Evolutionary conservation across 2,329 filamentous ascomycete species (phyloP), one percentile per base, ranked within the genome.

Genomic region (Bipolaris oryzae): DNA sequence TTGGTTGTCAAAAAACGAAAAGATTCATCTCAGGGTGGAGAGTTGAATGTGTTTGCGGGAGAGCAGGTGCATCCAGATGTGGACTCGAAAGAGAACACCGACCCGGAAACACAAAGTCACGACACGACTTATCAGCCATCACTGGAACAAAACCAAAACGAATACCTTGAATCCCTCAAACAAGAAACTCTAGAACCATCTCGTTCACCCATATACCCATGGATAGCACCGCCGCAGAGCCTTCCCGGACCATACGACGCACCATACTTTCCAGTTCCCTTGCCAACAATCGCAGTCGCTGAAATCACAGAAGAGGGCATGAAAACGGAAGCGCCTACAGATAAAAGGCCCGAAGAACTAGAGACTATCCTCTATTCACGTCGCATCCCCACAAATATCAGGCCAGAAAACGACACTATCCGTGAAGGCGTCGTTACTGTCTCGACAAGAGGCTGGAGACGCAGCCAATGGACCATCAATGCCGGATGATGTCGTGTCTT

Each of bases 181-280:
- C 45, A 63, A 44, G 60, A 62, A 50, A 61, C 64, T 9, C 55
- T 57, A 9, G 53, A 62, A 41, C 59, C 68, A 6, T 51, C 55
- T 10, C 62, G 65, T 43, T 57, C 53, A 13, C 67, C 71, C 6
- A 61, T 72, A n/a, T 69, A 74, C 53, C 74, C 74, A 33, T 76
- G 74, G 74, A 66, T 58, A 16, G 56, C 61, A 21, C 69, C 71
- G 13, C 73, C 73, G 20, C 64, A 71, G 61, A 55, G 54, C 42
- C 58, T 76, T 11, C 74, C 74, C 44, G 73, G 73, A 21, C 74
- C 74, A 25, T 74, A 75, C 45, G 71, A 74, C 57, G 67, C 72
- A 28, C 69, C 67, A 15, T 69, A 74, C 43, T 76, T 71, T 50
- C 74, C 74, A 46, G 60, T 71, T 16, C 72, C 72, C 41, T 51